Conservation (phyloP, 257 asterid species). For the Plectranthus barbatus region DNA sequence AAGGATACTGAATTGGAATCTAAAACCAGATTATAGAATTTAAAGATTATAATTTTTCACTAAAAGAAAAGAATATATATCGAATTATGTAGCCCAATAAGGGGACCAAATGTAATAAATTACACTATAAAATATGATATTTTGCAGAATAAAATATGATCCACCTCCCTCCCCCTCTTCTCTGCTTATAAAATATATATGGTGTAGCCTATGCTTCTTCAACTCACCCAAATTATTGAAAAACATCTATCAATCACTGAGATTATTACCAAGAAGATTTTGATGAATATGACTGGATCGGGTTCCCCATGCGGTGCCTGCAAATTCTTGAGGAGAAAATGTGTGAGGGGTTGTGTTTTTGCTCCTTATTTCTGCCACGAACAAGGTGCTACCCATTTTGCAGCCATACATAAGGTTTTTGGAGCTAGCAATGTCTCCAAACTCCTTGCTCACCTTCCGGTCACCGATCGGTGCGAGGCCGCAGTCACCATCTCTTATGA, state of each 20-base stretch:
- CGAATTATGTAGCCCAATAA: constrained; percentile 50
- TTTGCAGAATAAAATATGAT: constrained; percentile 25
- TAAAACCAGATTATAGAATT: constrained; percentile 25
- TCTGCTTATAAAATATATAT: constrained; percentile 30
- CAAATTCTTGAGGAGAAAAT: constrained; percentile 63
- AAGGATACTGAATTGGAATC: constrained; percentile 50
- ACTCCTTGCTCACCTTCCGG: constrained; percentile 49
- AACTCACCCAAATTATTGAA: constrained; percentile 4
- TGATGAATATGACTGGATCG: constrained; percentile 46
- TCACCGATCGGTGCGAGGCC: constrained; percentile 50
- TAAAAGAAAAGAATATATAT: constrained; percentile 15
- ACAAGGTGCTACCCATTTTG: constrained; percentile 54
- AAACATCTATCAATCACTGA: background rate
- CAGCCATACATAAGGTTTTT: constrained; percentile 50
- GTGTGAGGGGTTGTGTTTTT: constrained; percentile 57
- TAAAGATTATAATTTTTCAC: constrained; percentile 18
- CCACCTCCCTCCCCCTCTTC: constrained; percentile 38
- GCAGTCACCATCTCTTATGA: constrained; percentile 62
- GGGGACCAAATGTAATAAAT: constrained; percentile 61
- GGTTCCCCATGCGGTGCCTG: constrained; percentile 88
- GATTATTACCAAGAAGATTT: background rate
- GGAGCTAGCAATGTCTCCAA: constrained; percentile 59
- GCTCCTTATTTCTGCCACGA: constrained; percentile 66
- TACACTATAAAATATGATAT: constrained; percentile 28
- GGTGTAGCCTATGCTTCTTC: background rate